These are phyloP conservation scores for Raddia guianensis DNA, from an alignment of 176 grass and related monocot genomes.

Conservation along the genomic window DNA sequence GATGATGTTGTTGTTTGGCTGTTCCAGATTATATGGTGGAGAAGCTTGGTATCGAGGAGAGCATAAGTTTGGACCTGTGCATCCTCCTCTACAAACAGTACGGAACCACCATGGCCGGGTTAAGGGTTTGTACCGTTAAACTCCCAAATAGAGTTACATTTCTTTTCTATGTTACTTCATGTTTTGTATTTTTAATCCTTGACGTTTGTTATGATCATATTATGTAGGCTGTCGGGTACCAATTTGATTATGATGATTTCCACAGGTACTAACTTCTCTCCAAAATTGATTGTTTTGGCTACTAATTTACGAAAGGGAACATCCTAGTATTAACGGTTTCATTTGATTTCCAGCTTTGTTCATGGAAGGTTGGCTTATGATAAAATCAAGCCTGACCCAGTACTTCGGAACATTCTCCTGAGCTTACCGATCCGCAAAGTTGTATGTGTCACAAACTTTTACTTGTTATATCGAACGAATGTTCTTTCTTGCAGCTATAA, in stretches of 20 bases:
- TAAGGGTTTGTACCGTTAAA: conserved; percentile 48
- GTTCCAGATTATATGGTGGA: conserved; percentile 77
- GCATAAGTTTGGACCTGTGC: conserved; percentile 63
- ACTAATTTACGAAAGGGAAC: neutral
- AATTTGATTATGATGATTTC: conserved; percentile 75
- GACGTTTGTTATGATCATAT: neutral
- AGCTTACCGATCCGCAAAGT: conserved; percentile 89
- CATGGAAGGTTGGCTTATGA: conserved; percentile 81
- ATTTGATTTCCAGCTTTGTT: conserved; percentile 68
- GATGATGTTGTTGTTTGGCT: neutral
- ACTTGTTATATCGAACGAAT: neutral
- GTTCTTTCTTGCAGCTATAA: neutral
- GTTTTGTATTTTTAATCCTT: neutral
- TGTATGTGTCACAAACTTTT: conserved; percentile 35
- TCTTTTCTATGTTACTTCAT: neutral
- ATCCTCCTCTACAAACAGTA: conserved; percentile 92
- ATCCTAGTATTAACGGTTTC: neutral
- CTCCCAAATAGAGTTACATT: neutral
- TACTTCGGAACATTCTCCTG: conserved; percentile 70
- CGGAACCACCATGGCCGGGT: conserved; percentile 88
- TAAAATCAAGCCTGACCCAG: conserved; percentile 74
- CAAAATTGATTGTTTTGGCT: neutral
- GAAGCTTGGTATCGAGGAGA: conserved; percentile 67
- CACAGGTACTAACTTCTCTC: conserved; percentile 59
- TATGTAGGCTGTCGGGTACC: conserved; percentile 73